Conservation (phyloP, 345 rosid genomes). For the Limnanthes douglasii region DNA sequence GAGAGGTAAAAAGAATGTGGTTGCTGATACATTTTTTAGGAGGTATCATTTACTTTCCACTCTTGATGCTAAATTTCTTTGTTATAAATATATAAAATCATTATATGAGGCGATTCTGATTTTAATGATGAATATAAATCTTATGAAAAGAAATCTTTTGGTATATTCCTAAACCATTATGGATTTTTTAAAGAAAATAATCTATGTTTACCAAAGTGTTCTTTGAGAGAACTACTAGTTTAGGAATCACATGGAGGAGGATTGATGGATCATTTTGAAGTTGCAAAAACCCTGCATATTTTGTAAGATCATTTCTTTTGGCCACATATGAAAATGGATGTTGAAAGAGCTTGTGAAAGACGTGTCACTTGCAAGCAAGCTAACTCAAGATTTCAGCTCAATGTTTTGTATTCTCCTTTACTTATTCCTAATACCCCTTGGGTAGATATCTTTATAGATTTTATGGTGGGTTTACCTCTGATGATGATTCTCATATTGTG, state of each 20-base stretch:
- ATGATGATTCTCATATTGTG: not conserved
- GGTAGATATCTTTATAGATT: not conserved
- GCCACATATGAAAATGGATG: not conserved
- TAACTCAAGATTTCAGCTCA: not conserved
- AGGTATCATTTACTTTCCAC: too few relatives aligned
- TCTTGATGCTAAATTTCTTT: too few relatives aligned
- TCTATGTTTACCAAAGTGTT: not conserved
- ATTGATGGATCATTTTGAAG: not conserved
- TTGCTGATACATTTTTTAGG: not conserved
- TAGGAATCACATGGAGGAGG: not conserved
- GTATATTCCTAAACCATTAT: too few relatives aligned
- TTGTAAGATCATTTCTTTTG: not conserved
- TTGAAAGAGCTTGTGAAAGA: not conserved
- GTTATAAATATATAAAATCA: too few relatives aligned
- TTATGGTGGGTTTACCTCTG: not conserved
- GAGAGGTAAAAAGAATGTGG: not conserved
- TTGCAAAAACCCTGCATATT: not conserved
- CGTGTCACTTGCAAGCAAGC: not conserved
- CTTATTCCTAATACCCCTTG: not conserved
- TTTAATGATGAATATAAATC: too few relatives aligned
- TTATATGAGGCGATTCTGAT: too few relatives aligned
- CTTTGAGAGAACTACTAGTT: not conserved
- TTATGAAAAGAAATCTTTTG: too few relatives aligned
- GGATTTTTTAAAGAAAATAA: too few relatives aligned
- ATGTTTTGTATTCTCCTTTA: not conserved